A percentile compares a stretch with the other conserved stretches of the same genome.
Conservation (phyloP, 768 basidiomycete species). For the Tulasnella sp. region DNA sequence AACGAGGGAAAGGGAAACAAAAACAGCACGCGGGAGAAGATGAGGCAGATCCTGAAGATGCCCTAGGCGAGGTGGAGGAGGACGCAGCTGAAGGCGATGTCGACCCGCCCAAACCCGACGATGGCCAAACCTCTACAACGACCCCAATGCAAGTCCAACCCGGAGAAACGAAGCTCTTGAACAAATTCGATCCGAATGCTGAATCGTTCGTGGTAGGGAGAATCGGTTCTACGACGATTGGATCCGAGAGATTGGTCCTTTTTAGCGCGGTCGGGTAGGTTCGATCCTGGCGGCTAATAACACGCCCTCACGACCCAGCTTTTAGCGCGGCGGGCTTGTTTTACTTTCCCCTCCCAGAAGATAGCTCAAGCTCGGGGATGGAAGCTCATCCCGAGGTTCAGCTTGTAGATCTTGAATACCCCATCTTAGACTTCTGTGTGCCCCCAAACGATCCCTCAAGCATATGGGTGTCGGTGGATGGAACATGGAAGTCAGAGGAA, state of each 20-base stretch:
- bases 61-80: conserved; percentile 28
- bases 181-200: conserved; percentile 18
- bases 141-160: not conserved
- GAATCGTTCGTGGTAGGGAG: conserved; percentile 48
- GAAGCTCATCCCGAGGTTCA: conserved; percentile 27
- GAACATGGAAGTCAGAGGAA: conserved; percentile 32
- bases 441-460: conserved; percentile 29
- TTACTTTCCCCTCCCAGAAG: conserved; percentile 34
- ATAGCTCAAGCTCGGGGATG: conserved; percentile 19
- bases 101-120: conserved; percentile 31
- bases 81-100: conserved; percentile 32
- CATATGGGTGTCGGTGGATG: conserved; percentile 48
- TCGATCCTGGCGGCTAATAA: not conserved
- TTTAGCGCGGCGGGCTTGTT: conserved; percentile 64
- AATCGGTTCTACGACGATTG: conserved; percentile 43
- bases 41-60: conserved; percentile 28
- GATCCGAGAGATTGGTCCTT: conserved; percentile 39
- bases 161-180: conserved; percentile 14
- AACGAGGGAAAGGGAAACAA: conserved; percentile 24
- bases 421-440: conserved; percentile 53
- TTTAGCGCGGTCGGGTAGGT: conserved; percentile 70
- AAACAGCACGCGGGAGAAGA: conserved; percentile 23
- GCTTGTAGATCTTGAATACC: conserved; percentile 46
- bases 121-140: conserved; percentile 18
- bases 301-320: not conserved